Base-by-base conservation (phyloP, 768 basidiomycete species). In the Terana coerulea region DNA sequence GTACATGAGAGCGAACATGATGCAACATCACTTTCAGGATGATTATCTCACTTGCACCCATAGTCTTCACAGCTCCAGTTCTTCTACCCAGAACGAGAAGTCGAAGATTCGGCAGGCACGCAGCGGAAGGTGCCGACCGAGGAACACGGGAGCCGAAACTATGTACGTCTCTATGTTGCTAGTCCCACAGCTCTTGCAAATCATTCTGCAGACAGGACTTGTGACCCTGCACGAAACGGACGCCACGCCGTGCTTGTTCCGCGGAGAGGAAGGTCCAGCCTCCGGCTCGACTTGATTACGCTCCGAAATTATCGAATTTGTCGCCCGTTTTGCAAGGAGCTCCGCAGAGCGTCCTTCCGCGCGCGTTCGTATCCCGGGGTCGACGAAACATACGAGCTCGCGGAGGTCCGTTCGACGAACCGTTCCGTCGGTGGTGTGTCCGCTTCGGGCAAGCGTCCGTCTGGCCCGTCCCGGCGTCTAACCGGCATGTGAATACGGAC, bases 401-500 rank as follows among this genome's bases (percentile, higher is more conserved):
- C 37, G 37, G 36, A 22, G 24, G 37, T 10, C 37, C n/a, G n/a
- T n/a, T n/a, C n/a, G n/a, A n/a, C n/a, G n/a, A 10, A 14, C 30
- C 21, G 14, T 39, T 37, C 37, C 50, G 50, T 51, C 50, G 50
- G 50, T 51, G 22, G 21, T 24, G 30, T 37, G 31, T 1, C 42
- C 50, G 31, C 49, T 17, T 15, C 29, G 44, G 44, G 44, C 6
- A 43, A 47, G 37, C 31, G 37, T 11, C 22, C 19, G 39, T 39
- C 33, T 5, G 39, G 47, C 46, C 39, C 47, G 47, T n/a, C 46
- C 40, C 39, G 53, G 40, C 49, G 40, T 25, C 39, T 47, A 14
- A 21, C 31, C n/a, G 47, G 53, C 64, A 65, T 58, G 64, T 65
- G 64, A 65, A 62, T 59, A 40, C 30, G 21, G 19, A 19, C 37